Evolutionary conservation across 2,329 filamentous ascomycete species (phyloP).

Genomic region (Colletotrichum limetticola): DNA sequence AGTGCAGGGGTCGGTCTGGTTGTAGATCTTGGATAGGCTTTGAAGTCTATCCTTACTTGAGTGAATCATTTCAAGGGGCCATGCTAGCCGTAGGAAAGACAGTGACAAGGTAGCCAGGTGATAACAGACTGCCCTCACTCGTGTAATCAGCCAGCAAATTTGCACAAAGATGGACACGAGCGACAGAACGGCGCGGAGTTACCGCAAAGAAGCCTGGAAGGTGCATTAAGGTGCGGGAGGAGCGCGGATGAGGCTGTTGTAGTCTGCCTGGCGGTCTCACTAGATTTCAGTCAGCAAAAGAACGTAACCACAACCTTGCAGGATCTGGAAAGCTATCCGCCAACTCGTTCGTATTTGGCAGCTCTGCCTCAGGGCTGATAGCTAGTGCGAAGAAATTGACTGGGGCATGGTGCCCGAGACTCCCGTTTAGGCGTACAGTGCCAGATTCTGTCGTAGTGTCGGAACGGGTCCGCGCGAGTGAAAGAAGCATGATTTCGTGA

Average conservation of each 20-base stretch:
- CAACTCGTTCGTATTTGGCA: not conserved
- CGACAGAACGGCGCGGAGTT: not conserved
- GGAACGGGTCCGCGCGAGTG: not conserved
- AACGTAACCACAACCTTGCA: not conserved
- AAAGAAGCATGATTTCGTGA: conserved; percentile 14
- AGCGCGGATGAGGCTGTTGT: not conserved
- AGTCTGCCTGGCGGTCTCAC: not conserved
- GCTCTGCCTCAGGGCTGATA: conserved; percentile 3
- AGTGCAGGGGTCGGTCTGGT: not conserved
- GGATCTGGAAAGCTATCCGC: not conserved
- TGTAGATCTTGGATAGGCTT: not conserved
- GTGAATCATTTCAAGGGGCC: not conserved
- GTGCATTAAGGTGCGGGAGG: not conserved
- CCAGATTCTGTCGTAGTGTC: not conserved
- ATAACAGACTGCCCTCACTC: not conserved
- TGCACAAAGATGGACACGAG: not conserved
- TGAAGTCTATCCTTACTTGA: not conserved
- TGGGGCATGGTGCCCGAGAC: not conserved
- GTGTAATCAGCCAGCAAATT: not conserved
- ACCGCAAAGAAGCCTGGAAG: not conserved
- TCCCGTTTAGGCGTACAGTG: not conserved
- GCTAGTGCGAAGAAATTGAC: not conserved
- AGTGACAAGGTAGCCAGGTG: not conserved
- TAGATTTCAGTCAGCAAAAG: not conserved
- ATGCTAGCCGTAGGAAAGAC: not conserved